These are phyloP conservation scores for Phascolomyces articulosus DNA, from an alignment of 371 early-diverging fungal genomes.

Conservation along the genomic window DNA sequence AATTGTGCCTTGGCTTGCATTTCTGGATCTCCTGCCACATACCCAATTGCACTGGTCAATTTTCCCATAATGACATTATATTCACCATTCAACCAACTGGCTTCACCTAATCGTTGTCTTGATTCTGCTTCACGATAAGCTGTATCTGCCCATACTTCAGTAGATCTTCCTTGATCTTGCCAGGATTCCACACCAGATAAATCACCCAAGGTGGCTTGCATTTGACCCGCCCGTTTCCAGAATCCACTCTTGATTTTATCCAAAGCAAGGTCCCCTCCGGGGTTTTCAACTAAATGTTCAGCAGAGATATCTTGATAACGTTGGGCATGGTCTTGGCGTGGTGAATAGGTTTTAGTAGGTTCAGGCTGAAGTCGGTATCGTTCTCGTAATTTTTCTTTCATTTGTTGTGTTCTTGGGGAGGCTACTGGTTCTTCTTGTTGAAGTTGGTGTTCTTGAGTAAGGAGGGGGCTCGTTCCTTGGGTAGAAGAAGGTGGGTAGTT, in stretches of 20 bases:
- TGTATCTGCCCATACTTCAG: constrained; percentile 29
- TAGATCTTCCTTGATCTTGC: constrained; percentile 26
- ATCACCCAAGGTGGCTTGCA: constrained; percentile 33
- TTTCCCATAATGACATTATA: constrained; percentile 44
- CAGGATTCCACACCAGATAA: constrained; percentile 28
- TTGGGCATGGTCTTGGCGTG: background rate
- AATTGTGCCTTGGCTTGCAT: constrained; percentile 37
- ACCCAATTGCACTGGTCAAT: constrained; percentile 33
- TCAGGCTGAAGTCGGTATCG: background rate
- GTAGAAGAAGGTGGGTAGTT: too few relatives aligned
- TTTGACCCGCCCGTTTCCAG: constrained; percentile 38
- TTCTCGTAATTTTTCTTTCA: background rate
- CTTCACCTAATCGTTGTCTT: constrained; percentile 21
- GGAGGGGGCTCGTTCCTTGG: too few relatives aligned
- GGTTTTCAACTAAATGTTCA: constrained; percentile 2
- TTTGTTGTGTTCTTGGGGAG: background rate
- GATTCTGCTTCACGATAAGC: constrained; percentile 30
- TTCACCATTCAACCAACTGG: constrained; percentile 46
- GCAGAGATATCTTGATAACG: constrained; percentile 2
- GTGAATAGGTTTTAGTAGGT: background rate
- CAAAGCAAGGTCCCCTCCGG: constrained; percentile 27
- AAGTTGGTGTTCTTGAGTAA: too few relatives aligned
- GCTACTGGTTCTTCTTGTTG: too few relatives aligned
- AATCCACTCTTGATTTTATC: constrained; percentile 27
- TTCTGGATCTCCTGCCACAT: constrained; percentile 45